phyloP scores from a whole-genome alignment of 495 filamentous ascomycete species.

The Patellaria atrata region DNA sequence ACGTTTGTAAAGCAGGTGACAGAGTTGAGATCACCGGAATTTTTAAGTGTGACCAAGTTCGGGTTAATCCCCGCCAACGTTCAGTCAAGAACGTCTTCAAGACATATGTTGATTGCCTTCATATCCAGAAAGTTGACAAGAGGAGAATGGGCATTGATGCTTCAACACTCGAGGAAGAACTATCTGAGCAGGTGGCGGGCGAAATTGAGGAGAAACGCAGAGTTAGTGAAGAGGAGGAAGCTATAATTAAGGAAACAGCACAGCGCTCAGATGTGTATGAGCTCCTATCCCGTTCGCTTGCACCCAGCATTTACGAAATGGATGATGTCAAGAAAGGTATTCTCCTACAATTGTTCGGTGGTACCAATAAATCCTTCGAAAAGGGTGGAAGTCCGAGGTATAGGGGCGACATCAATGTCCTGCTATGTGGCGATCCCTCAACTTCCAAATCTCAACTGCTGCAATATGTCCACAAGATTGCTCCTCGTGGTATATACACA shows the following conservation, averaged over 20 bases:
- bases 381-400: conserved; percentile 93
- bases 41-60: conserved; percentile 85
- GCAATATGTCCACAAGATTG: conserved; percentile 92
- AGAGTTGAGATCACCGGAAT: conserved; percentile 92
- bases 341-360: conserved; percentile 87
- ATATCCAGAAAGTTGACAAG: conserved; percentile 93
- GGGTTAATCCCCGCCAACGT: conserved; percentile 86
- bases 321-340: conserved; percentile 99
- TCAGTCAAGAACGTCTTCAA: conserved; percentile 92
- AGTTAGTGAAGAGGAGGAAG: conserved; percentile 78
- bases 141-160: conserved; percentile 83
- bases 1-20: conserved; percentile 95
- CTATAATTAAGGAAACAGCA: conserved; percentile 72
- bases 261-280: conserved; percentile 83
- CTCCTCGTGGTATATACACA: conserved; percentile 91
- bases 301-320: conserved; percentile 93
- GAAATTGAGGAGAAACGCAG: conserved; percentile 71
- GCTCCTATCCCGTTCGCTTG: conserved; percentile 77
- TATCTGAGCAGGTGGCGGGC: conserved; percentile 57
- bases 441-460: conserved; percentile 92
- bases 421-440: conserved; percentile 92
- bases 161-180: conserved; percentile 75
- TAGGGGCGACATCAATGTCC: conserved; percentile 91
- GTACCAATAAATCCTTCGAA: conserved; percentile 97
- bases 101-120: conserved; percentile 89